Evolutionary conservation across 331 rosid species (phyloP), one percentile per base, ranked within the genome.

Genomic region (Rhamnella rubrinervis): DNA sequence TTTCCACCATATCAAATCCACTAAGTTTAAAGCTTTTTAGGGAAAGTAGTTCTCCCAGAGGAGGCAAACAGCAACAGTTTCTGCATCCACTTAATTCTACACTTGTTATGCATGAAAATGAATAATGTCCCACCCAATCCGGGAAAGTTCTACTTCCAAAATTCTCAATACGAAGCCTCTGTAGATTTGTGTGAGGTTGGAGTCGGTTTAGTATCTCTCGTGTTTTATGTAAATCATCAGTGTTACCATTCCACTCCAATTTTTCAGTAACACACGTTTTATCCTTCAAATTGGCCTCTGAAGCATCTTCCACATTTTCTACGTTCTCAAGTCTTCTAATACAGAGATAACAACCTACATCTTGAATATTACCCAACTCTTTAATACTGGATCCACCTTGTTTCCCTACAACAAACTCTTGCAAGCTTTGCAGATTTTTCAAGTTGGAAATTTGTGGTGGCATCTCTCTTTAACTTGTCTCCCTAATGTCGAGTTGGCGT

Each of bases 271-370:
- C 61, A 23, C 56, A 16, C 16, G 0, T 28, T n/a, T 81, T 76
- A 37, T 60, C 40, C 5, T 20, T 61, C 19, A 76, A 59, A 53
- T 59, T 10, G 1, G 67, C 79, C 12, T 35, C 59, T 5, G 8
- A 10, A 20, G 71, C 85, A 68, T 77, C 77, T 31, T 15, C 25
- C 1, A 25, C 55, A 37, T 63, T 51, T 8, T 0, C 1, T 40
- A 72, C 78, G 59, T 67, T 20, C 51, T 71, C 76, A 44, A 80
- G 66, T 21, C 59, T 12, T 39, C 71, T 65, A 28, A 81, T 23
- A 14, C 12, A 1, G 16, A 81, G 56, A 1, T 8, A 55, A 17
- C 83, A 18, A 2, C 1, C n/a, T n/a, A 78, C 14, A 66, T 67
- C 39, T n/a, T 14, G 7, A 26, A 75, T 16, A 16, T n/a, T 13